Conservation (phyloP, 495 filamentous ascomycete species). For the Penicillium bialowiezense region DNA sequence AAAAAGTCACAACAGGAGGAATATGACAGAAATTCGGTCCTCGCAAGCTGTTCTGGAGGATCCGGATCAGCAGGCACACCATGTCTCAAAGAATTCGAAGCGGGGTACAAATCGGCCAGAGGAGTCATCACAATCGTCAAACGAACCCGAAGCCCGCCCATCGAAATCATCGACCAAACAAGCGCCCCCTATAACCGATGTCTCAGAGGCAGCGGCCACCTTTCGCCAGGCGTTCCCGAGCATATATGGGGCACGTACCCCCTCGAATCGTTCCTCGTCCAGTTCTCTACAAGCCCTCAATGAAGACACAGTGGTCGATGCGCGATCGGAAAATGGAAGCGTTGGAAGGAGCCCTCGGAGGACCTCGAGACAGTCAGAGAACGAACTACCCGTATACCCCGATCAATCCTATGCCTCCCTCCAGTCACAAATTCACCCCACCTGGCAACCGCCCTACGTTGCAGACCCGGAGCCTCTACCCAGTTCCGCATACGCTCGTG, state of each 20-base stretch:
- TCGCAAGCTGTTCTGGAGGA: conserved; percentile 34
- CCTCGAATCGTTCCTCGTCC: conserved; percentile 44
- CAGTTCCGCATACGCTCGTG: conserved; percentile 29
- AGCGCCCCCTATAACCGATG: conserved; percentile 19
- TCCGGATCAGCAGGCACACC: conserved; percentile 23
- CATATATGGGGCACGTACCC: conserved; percentile 36
- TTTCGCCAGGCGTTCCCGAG: conserved; percentile 41
- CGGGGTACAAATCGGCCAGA: conserved; percentile 18
- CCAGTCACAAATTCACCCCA: conserved; percentile 48
- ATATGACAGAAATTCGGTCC: conserved; percentile 35
- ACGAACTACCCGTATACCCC: conserved; percentile 50
- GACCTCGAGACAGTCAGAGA: conserved; percentile 31
- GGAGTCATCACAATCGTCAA: conserved; percentile 25
- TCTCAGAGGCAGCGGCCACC: conserved; percentile 31
- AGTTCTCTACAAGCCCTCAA: conserved; percentile 48
- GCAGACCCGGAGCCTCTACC: conserved; percentile 33
- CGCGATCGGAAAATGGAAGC: conserved; percentile 32
- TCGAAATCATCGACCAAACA: conserved; percentile 31
- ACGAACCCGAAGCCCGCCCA: conserved; percentile 21
- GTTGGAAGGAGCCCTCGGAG: conserved; percentile 27
- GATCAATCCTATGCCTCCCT: conserved; percentile 53
- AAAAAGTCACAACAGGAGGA: conserved; percentile 19
- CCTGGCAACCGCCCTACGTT: conserved; percentile 38
- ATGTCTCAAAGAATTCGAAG: conserved; percentile 21
- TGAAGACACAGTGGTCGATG: conserved; percentile 43